phyloP scores from a whole-genome alignment of 805 yeast genomes.

The Candida multigemmis region DNA sequence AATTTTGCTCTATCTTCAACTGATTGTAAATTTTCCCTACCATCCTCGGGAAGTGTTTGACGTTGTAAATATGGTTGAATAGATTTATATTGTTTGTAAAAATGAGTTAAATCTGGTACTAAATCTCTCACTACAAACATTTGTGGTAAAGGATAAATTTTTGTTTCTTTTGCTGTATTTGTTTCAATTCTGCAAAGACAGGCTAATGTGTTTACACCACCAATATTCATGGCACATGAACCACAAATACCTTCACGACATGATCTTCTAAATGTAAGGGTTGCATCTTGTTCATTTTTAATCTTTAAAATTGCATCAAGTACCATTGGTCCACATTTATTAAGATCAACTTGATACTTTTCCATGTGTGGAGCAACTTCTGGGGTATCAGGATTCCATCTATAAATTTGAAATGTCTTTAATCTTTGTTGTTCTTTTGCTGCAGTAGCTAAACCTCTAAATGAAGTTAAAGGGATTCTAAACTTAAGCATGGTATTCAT shows the following conservation, averaged over 20 bases:
- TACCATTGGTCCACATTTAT: conserved; percentile 96
- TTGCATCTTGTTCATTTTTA: conserved; percentile 93
- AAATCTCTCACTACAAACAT: conserved; percentile 96
- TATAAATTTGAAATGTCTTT: conserved; percentile 85
- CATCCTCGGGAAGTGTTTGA: conserved; percentile 70
- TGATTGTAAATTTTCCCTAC: conserved; percentile 86
- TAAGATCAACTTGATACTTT: conserved; percentile 75
- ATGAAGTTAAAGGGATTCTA: conserved; percentile 1
- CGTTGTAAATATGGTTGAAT: conserved; percentile 96
- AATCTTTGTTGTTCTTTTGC: conserved; percentile 45
- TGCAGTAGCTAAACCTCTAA: conserved; percentile 39
- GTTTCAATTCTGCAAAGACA: conserved; percentile 91
- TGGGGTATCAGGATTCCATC: conserved; percentile 98
- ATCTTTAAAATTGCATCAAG: conserved; percentile 90
- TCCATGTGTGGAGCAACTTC: conserved; percentile 83
- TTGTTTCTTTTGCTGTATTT: conserved; percentile 62
- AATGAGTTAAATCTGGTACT: conserved; percentile 95
- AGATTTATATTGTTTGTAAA: conserved; percentile 96
- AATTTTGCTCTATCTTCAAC: conserved; percentile 90
- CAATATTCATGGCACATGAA: conserved; percentile 99
- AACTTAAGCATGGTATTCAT: conserved; percentile 4
- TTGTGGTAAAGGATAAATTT: conserved; percentile 96
- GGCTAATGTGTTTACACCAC: conserved; percentile 94
- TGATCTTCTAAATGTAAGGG: conserved; percentile 93
- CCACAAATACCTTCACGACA: conserved; percentile 99